Evolutionary conservation across 257 asterid genomes (phyloP).

Genomic region (Echites panduratus): DNA sequence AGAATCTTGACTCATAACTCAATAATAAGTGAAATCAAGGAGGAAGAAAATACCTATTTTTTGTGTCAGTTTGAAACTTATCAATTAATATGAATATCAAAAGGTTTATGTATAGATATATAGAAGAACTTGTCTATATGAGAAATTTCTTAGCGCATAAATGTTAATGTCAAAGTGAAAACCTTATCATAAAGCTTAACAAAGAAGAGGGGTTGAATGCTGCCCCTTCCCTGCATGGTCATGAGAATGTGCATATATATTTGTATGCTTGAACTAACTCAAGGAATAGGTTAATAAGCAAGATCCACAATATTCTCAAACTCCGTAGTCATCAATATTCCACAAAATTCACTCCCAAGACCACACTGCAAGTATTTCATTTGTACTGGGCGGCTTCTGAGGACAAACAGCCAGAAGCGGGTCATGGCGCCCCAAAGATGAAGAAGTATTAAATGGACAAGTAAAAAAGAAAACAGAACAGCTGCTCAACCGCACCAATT

Average conservation of each 20-base stretch:
- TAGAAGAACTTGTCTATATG: no score
- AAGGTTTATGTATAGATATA: no score
- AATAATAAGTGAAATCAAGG: no score
- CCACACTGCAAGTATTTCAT: neutral
- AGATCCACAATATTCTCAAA: neutral
- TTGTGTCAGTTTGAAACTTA: no score
- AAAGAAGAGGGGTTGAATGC: neutral
- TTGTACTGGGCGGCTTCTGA: no score
- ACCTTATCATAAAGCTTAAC: neutral
- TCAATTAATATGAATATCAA: no score
- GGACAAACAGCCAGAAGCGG: neutral
- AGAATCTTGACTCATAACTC: no score
- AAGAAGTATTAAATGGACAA: slow-evolving; percentile 6
- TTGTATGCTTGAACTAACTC: neutral
- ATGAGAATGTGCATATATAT: no score
- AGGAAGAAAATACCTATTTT: no score
- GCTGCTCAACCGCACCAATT: neutral
- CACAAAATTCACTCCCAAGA: neutral
- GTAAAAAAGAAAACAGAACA: neutral
- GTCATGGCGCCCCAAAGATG: neutral
- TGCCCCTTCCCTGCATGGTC: neutral
- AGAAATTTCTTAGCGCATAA: neutral
- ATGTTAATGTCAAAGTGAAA: neutral
- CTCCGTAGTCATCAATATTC: neutral
- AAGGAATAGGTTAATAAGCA: neutral